Conservation (phyloP, 192 early-diverging fungal species). For the Rhizophagus sp. region DNA sequence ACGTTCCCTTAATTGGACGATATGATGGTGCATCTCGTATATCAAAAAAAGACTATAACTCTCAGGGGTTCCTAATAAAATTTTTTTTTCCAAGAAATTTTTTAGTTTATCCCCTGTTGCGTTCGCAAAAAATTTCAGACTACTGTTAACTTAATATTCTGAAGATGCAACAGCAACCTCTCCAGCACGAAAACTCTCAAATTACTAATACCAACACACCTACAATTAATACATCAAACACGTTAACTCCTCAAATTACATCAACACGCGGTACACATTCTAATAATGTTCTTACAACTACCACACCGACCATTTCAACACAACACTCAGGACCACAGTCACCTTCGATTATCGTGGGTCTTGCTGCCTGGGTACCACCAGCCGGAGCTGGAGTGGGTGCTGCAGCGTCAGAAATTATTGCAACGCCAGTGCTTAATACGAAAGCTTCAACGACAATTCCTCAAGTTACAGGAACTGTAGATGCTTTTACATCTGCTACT, state of each 20-base stretch:
- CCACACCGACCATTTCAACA: neutral
- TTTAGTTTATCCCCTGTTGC: conserved; percentile 12
- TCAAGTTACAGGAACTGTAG: neutral
- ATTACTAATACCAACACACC: neutral
- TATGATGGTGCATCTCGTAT: neutral
- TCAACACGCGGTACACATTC: conserved; percentile 10
- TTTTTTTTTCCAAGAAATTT: neutral
- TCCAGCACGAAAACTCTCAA: conserved; percentile 20
- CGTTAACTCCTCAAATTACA: neutral
- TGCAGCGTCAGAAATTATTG: conserved; percentile 1
- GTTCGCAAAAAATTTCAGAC: neutral
- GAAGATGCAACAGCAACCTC: conserved; percentile 5
- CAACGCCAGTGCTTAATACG: neutral
- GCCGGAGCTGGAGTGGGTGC: neutral
- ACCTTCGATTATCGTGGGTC: neutral
- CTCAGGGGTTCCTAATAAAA: conserved; percentile 10
- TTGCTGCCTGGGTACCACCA: conserved; percentile 10
- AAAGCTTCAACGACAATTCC: neutral
- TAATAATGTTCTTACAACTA: neutral
- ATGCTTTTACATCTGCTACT: neutral
- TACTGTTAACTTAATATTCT: neutral
- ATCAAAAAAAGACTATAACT: neutral
- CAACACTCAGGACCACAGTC: neutral
- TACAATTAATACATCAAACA: neutral
- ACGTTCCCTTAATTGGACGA: neutral